Evolutionary conservation across 225 moss, liverwort and hornwort species (phyloP).

Genomic region (Polytrichum commune): DNA sequence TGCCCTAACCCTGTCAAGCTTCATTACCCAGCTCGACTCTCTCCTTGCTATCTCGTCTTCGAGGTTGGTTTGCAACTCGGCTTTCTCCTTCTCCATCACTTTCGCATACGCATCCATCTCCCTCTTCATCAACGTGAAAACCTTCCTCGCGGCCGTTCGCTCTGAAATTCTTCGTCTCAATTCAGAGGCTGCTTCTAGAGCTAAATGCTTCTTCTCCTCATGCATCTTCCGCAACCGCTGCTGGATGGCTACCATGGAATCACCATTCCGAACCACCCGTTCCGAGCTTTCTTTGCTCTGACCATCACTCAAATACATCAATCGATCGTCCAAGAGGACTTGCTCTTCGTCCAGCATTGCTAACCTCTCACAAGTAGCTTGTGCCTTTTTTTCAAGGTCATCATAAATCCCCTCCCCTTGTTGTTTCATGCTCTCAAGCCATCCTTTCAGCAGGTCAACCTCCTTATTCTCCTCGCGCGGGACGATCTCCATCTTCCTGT

Average conservation of each 20-base stretch:
- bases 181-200: constrained; percentile 80
- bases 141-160: constrained; percentile 80
- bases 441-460: constrained; percentile 63
- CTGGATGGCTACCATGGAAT: constrained; percentile 52
- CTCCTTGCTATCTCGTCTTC: constrained; percentile 67
- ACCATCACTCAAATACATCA: constrained; percentile 36
- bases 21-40: constrained; percentile 68
- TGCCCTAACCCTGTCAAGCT: constrained; percentile 46
- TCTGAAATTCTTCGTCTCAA: constrained; percentile 73
- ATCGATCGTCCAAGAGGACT: constrained; percentile 52
- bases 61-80: constrained; percentile 52
- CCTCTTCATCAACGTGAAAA: constrained; percentile 78
- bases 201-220: constrained; percentile 75
- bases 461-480: constrained; percentile 50
- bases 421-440: constrained; percentile 73
- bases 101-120: constrained; percentile 91
- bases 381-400: constrained; percentile 69
- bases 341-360: constrained; percentile 61
- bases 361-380: constrained; percentile 66
- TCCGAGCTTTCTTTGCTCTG: constrained; percentile 31
- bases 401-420: constrained; percentile 69
- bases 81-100: constrained; percentile 88
- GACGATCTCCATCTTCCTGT: constrained; percentile 9
- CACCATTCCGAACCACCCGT: constrained; percentile 23
- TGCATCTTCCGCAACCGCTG: constrained; percentile 77